Percentiles rank a stretch among this genome's conserved stretches.
Conservation (phyloP, 2,329 filamentous ascomycete genomes). For the Knufia petricola region DNA sequence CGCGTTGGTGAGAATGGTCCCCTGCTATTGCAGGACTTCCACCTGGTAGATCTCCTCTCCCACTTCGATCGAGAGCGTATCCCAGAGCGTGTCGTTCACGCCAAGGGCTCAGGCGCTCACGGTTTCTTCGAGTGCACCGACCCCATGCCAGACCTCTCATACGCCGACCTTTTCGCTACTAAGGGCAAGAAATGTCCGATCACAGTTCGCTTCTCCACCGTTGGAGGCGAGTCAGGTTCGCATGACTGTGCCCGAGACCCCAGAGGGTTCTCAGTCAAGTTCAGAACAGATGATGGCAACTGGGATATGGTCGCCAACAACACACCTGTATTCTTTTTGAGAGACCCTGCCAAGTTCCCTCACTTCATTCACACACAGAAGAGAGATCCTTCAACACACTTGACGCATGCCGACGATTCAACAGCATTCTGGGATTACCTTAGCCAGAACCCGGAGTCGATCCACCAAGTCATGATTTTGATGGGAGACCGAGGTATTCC, state of each 20-base stretch:
- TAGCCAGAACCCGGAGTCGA: conserved; percentile 44
- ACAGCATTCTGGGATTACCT: conserved; percentile 37
- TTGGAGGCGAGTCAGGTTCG: conserved; percentile 63
- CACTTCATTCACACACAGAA: conserved; percentile 54
- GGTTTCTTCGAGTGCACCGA: conserved; percentile 33
- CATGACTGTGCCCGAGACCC: conserved; percentile 64
- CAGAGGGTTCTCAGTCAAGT: conserved; percentile 63
- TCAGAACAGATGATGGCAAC: conserved; percentile 64
- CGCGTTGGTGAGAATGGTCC: conserved; percentile 49
- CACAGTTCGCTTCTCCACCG: conserved; percentile 63
- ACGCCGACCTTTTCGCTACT: conserved; percentile 42
- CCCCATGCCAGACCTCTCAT: conserved; percentile 42
- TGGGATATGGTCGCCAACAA: conserved; percentile 66
- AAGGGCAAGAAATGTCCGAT: conserved; percentile 61
- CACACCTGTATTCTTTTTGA: conserved; percentile 56
- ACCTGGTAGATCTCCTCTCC: conserved; percentile 52
- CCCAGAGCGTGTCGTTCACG: conserved; percentile 38
- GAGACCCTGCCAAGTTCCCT: conserved; percentile 56
- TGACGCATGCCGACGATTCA: conserved; percentile 36
- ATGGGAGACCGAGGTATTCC: conserved; percentile 48
- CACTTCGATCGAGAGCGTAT: conserved; percentile 31
- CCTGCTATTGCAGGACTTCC: conserved; percentile 55
- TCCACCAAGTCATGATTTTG: conserved; percentile 46
- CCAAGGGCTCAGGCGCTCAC: conserved; percentile 32
- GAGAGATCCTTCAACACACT: conserved; percentile 44